Base-by-base conservation (phyloP, 192 early-diverging fungal genomes). In the Gonapodya prolifera region DNA sequence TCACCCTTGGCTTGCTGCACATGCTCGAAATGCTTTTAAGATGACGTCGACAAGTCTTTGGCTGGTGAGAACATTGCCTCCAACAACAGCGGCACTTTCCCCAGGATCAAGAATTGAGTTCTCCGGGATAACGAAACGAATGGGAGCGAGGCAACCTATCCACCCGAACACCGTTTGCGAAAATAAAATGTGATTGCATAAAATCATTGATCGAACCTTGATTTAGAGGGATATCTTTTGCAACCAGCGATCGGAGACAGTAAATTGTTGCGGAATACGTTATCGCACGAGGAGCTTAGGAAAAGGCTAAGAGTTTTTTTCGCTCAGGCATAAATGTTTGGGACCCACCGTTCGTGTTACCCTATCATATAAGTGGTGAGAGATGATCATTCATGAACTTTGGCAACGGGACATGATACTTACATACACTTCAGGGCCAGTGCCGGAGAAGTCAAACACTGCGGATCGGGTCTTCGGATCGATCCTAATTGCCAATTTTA, bases 181-280 rank as follows among this genome's bases (percentile, higher is more conserved):
- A 61, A 61, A 61, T 8, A 61, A 61, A 23, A 61, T 61, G 8
- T 61, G 45, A 61, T 61, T 61, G n/a, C n/a, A n/a, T n/a, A n/a
- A n/a, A 75, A 33, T n/a, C n/a, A n/a, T n/a, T n/a, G n/a, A n/a
- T n/a, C n/a, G n/a, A n/a, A 61, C 45, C 97, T 80, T 96, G 94
- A 80, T 99, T 99, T 79, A 99, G 84, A 0, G 97, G 97, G 71
- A 99, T 95, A 76, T 98, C 94, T 75, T 86, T 86, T 28, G 84
- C 87, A n/a, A 99, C 90, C 83, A 99, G 84, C 82, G 91, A 94
- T 1, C 97, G 91, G 69, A 99, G 85, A 77, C 94, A 98, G 81
- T 99, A 99, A 69, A 99, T 99, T 75, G 97, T 96, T 0, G 97
- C 96, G n/a, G 91, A 93, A 82, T 92, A 91, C 0, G 91, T 91